These are phyloP conservation scores for Hansenula sp. DNA, from an alignment of 1,139 yeast species.

Conservation along the genomic window DNA sequence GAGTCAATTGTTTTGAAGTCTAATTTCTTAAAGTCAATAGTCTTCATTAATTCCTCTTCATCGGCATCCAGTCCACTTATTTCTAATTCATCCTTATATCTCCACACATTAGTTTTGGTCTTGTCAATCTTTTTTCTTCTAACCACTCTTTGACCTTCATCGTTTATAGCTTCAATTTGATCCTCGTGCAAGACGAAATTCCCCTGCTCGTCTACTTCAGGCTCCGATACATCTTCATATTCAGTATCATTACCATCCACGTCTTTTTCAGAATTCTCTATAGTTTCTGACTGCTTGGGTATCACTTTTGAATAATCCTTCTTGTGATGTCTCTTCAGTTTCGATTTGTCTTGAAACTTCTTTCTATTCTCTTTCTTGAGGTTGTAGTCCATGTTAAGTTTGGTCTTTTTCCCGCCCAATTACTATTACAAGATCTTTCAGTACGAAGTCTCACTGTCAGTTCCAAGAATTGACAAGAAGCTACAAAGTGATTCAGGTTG, in stretches of 20 bases:
- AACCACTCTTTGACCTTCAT: conserved; percentile 1
- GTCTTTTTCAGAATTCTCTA: not conserved
- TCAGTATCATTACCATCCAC: conserved; percentile 1
- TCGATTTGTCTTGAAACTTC: conserved; percentile 23
- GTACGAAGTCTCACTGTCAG: too few relatives aligned
- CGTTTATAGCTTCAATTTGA: not conserved
- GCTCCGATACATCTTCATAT: conserved; percentile 4
- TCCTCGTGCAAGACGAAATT: conserved; percentile 7
- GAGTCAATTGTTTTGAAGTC: not conserved
- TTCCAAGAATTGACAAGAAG: too few relatives aligned
- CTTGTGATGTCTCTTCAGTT: conserved; percentile 22
- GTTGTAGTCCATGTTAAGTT: conserved; percentile 18
- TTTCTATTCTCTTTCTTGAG: conserved; percentile 22
- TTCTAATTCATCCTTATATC: conserved; percentile 17
- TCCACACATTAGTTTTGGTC: conserved; percentile 13
- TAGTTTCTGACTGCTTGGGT: not conserved
- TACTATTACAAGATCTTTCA: too few relatives aligned
- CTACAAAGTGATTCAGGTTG: too few relatives aligned
- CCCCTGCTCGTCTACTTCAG: conserved; percentile 11
- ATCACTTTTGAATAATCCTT: conserved; percentile 23
- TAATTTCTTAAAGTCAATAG: conserved; percentile 16
- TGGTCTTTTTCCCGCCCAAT: too few relatives aligned
- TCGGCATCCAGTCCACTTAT: conserved; percentile 12
- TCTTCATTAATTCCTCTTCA: conserved; percentile 6
- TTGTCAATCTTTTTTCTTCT: conserved; percentile 4